phyloP scores from a whole-genome alignment of 192 early-diverging fungal species.

The Chytriomyces sp. region DNA sequence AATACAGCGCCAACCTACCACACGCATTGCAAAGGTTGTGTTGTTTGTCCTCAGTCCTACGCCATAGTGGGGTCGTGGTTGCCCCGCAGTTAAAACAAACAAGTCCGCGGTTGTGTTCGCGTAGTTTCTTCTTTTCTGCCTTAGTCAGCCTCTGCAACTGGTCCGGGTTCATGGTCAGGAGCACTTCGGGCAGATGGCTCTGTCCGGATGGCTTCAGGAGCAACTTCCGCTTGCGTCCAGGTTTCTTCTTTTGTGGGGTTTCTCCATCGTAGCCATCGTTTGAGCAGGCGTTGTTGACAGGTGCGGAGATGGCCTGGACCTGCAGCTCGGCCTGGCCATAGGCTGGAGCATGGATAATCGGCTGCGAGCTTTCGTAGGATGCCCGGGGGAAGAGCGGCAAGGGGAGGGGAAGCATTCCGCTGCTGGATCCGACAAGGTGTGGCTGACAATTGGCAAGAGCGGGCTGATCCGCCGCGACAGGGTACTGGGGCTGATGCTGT shows the following conservation, averaged over 20 bases:
- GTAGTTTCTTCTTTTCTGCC: constrained; percentile 35
- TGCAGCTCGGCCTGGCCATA: no score
- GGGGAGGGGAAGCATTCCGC: no score
- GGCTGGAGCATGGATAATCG: no score
- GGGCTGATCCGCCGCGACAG: no score
- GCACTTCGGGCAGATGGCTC: neutral
- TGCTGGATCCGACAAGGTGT: no score
- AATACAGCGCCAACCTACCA: constrained; percentile 41
- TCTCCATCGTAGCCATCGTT: neutral
- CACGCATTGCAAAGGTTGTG: constrained; percentile 84
- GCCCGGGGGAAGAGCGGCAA: no score
- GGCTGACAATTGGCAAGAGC: no score
- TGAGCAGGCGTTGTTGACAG: no score
- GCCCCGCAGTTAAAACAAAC: constrained; percentile 77
- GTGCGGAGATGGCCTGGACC: no score
- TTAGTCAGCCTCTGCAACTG: neutral
- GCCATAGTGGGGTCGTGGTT: constrained; percentile 76
- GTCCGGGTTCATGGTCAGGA: neutral
- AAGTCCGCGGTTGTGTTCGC: constrained; percentile 29
- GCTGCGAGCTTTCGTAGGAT: no score
- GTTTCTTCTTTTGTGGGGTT: neutral
- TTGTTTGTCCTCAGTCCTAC: constrained; percentile 66
- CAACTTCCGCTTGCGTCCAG: neutral
- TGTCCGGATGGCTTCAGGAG: neutral
- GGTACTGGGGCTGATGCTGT: no score